Conservation (phyloP, 2,329 filamentous ascomycete species). For the Aureobasidium sp. region DNA sequence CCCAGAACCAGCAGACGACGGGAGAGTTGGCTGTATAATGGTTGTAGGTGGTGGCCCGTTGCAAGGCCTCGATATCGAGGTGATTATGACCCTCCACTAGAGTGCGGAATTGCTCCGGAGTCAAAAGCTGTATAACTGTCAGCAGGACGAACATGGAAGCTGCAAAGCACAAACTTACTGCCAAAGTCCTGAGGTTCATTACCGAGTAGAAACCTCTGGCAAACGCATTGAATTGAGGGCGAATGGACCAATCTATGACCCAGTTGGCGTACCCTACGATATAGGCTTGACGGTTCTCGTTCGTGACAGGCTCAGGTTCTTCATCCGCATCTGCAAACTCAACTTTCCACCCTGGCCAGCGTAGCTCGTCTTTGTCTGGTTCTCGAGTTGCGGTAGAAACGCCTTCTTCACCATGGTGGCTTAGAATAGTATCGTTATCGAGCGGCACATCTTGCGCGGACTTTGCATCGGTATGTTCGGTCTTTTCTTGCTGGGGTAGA, state of each 20-base stretch:
- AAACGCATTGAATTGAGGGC: conserved; percentile 74
- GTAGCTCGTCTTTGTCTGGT: not conserved
- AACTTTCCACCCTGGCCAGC: conserved; percentile 52
- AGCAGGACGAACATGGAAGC: not conserved
- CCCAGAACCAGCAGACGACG: conserved; percentile 77
- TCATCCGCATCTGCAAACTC: conserved; percentile 32
- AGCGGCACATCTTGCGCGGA: not conserved
- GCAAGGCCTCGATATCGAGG: conserved; percentile 70
- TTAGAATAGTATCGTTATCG: not conserved
- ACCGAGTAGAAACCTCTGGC: conserved; percentile 71
- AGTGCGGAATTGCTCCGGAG: conserved; percentile 61
- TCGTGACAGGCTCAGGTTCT: conserved; percentile 67
- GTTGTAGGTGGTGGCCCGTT: conserved; percentile 68
- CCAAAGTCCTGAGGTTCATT: conserved; percentile 61
- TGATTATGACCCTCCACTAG: conserved; percentile 77
- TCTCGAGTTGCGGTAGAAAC: conserved; percentile 18
- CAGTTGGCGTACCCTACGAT: conserved; percentile 79
- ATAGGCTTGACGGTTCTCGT: conserved; percentile 69
- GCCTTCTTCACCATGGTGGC: not conserved
- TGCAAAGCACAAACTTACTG: conserved; percentile 2
- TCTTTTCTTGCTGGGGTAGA: not conserved
- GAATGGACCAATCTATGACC: conserved; percentile 70
- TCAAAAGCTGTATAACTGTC: conserved; percentile 48
- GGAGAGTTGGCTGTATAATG: conserved; percentile 66
- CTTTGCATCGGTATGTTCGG: not conserved